Percentiles rank a stretch among this genome's conserved stretches.
phyloP scores from a whole-genome alignment of 192 early-diverging fungal species.

The Podila minutissima region DNA sequence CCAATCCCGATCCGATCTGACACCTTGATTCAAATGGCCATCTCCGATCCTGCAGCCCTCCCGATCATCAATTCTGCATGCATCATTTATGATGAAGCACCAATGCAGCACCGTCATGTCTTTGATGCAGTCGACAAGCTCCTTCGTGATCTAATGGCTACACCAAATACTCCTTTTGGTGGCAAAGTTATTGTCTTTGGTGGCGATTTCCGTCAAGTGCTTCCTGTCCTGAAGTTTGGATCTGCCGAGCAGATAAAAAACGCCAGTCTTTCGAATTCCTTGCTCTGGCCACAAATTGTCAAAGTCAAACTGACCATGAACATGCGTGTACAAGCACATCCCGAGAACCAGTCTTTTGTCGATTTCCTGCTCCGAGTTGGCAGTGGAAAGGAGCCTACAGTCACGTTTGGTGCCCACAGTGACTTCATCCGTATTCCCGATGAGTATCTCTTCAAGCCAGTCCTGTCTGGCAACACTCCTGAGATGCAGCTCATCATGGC shows the following conservation, averaged over 20 bases:
- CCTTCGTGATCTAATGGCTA: too few species aligned
- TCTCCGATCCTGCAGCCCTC: too few species aligned
- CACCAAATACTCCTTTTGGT: too few species aligned
- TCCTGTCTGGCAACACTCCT: not conserved
- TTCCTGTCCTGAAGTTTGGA: too few species aligned
- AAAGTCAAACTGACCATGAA: not conserved
- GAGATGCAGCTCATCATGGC: not conserved
- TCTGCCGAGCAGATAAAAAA: too few species aligned
- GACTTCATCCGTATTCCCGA: slow-evolving; percentile 8
- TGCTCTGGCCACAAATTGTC: not conserved
- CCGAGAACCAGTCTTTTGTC: not conserved
- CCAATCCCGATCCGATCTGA: slow-evolving; percentile 7
- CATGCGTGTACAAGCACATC: not conserved
- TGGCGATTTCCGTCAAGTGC: too few species aligned
- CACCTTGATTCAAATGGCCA: not conserved
- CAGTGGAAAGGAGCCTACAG: slow-evolving; percentile 4
- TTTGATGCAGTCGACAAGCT: slow-evolving; percentile 3
- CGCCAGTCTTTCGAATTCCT: too few species aligned
- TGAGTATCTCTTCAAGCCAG: not conserved
- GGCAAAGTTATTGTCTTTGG: too few species aligned
- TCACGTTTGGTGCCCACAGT: slow-evolving; percentile 3
- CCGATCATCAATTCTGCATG: not conserved
- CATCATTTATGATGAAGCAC: slow-evolving; percentile 40
- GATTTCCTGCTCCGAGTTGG: not conserved
- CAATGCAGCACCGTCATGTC: slow-evolving; percentile 7